Conservation (phyloP, 305 asterid genomes). For the Solanum hybrid region DNA sequence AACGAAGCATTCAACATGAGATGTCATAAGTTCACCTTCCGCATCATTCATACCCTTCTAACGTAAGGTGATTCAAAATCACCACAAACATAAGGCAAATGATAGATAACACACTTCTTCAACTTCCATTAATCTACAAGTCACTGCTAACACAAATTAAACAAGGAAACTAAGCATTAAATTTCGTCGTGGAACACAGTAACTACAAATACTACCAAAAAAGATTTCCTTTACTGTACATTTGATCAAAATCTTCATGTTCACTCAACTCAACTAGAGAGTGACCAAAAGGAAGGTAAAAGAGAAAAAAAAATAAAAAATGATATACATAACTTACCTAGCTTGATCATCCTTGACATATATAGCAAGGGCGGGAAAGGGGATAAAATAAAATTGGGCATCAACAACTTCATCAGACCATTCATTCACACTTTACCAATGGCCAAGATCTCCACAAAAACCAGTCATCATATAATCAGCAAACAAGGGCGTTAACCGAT, state of each 20-base stretch:
- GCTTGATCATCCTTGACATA: background rate
- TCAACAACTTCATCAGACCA: background rate
- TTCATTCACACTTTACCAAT: background rate
- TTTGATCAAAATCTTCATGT: slow-evolving; percentile 7
- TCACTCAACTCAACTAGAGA: slow-evolving; percentile 6
- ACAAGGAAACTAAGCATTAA: background rate
- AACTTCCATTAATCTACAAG: background rate
- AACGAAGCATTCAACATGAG: background rate
- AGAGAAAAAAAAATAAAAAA: background rate
- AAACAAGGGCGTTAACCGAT: background rate
- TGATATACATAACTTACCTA: slow-evolving; percentile 4
- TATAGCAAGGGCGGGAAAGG: background rate
- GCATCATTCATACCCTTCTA: background rate
- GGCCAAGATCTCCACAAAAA: slow-evolving; percentile 1
- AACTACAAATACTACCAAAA: background rate
- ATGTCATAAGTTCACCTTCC: background rate
- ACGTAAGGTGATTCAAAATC: background rate
- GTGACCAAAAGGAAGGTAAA: background rate
- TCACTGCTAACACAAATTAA: background rate
- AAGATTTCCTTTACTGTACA: slow-evolving; percentile 7
- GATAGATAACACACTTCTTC: background rate
- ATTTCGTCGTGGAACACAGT: background rate
- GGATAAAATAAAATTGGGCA: background rate
- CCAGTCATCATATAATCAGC: background rate
- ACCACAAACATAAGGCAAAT: background rate